These are phyloP conservation scores for Geotrichum histeridarum DNA, from an alignment of 1,139 yeast species.

Conservation along the genomic window DNA sequence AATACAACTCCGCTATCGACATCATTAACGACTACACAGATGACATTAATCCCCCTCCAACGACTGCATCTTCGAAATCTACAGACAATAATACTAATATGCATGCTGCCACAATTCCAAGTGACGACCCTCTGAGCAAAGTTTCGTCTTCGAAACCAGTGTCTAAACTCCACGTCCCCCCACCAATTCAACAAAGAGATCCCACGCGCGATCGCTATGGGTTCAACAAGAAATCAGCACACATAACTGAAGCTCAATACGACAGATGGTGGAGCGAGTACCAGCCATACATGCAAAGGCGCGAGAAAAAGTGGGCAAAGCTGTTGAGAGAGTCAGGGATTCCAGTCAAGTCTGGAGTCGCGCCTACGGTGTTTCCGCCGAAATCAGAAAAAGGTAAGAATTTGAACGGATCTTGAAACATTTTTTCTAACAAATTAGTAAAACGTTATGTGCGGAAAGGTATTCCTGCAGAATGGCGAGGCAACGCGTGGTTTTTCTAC, in stretches of 20 bases:
- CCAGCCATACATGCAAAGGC: constrained; percentile 53
- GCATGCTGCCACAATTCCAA: background rate
- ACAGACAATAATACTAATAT: background rate
- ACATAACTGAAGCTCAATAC: constrained; percentile 52
- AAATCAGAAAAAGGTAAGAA: constrained; percentile 55
- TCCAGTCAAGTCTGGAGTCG: constrained; percentile 29
- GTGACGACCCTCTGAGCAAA: background rate
- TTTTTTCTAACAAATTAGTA: constrained; percentile 32
- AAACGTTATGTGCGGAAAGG: constrained; percentile 84
- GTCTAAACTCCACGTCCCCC: constrained; percentile 4
- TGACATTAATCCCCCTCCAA: background rate
- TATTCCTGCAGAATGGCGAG: constrained; percentile 95
- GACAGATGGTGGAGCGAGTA: constrained; percentile 71
- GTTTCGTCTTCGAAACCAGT: background rate
- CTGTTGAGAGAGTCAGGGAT: constrained; percentile 67
- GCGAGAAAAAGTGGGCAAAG: constrained; percentile 71
- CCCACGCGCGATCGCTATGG: constrained; percentile 68
- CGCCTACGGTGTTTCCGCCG: constrained; percentile 64
- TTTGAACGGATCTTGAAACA: background rate
- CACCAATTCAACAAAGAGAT: constrained; percentile 3
- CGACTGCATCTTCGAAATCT: background rate
- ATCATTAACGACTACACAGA: constrained; percentile 17
- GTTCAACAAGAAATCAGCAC: constrained; percentile 60
- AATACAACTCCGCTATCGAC: constrained; percentile 11
- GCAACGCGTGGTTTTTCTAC: constrained; percentile 93